Conservation (phyloP, 2,329 filamentous ascomycete species). For the Monosporascus sp. region DNA sequence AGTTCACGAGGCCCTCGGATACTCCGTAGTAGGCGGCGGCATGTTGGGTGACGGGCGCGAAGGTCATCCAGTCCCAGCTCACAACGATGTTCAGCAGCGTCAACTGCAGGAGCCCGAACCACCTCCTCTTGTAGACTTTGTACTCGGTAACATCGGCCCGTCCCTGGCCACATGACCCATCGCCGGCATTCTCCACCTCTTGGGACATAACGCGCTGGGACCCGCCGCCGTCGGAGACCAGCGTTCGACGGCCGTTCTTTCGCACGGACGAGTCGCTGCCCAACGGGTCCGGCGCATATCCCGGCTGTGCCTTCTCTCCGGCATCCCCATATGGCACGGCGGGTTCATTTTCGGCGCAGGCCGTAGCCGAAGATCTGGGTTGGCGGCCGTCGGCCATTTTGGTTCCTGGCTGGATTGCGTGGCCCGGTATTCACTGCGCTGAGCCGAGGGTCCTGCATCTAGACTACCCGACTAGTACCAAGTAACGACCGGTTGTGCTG, state of each 20-base stretch:
- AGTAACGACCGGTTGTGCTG: too few species aligned
- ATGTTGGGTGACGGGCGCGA: conserved; percentile 73
- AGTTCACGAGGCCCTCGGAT: conserved; percentile 75
- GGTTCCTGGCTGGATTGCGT: too few species aligned
- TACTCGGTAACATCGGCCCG: conserved; percentile 15
- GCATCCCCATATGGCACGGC: background rate
- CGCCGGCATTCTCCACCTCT: conserved; percentile 7
- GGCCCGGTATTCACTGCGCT: too few species aligned
- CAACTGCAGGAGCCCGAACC: conserved; percentile 80
- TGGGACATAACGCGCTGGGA: background rate
- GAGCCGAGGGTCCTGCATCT: too few species aligned
- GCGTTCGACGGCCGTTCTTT: conserved; percentile 15
- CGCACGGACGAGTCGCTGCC: conserved; percentile 7
- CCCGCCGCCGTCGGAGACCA: conserved; percentile 15
- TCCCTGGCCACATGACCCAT: conserved; percentile 9
- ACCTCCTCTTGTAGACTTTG: conserved; percentile 70
- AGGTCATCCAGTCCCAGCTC: conserved; percentile 97
- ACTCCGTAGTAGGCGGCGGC: conserved; percentile 73
- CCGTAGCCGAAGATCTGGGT: background rate
- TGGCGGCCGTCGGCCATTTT: too few species aligned
- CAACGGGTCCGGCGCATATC: conserved; percentile 15
- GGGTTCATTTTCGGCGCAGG: background rate
- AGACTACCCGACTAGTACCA: too few species aligned
- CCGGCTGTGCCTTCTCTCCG: conserved; percentile 15
- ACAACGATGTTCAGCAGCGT: conserved; percentile 87